phyloP scores from a whole-genome alignment of 148 eudicot species.

The Arbutus unedo region DNA sequence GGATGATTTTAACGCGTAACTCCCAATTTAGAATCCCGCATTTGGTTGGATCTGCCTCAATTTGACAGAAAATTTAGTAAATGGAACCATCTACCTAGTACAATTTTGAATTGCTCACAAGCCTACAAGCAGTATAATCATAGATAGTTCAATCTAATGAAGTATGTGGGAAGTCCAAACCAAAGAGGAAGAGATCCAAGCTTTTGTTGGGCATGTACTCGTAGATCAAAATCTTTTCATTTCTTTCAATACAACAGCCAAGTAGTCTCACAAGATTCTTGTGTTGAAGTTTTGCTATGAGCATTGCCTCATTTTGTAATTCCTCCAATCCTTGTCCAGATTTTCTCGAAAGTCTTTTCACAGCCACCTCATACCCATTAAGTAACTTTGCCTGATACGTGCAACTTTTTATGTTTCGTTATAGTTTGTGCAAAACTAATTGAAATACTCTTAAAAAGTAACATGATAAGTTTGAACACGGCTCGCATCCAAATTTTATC shows the following conservation, averaged over 20 bases:
- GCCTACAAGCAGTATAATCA: not conserved
- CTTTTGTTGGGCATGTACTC: constrained; percentile 18
- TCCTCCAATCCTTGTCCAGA: constrained; percentile 17
- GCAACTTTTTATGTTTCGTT: not conserved
- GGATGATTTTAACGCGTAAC: not conserved
- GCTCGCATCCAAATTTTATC: not conserved
- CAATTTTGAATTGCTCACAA: not conserved
- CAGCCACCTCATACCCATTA: not conserved
- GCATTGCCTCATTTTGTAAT: not conserved
- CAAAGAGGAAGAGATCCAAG: constrained; percentile 15
- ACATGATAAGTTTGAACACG: not conserved
- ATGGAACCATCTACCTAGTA: not conserved
- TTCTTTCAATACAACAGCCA: constrained; percentile 9
- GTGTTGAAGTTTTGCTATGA: constrained; percentile 13
- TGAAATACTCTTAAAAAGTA: not conserved
- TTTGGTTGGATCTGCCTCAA: not conserved
- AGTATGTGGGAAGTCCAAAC: not conserved
- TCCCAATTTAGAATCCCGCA: not conserved
- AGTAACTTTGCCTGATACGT: not conserved
- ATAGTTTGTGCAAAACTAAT: not conserved
- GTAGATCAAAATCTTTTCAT: not conserved
- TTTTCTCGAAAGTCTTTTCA: constrained; percentile 4
- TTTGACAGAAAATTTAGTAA: not conserved
- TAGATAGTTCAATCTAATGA: not conserved
- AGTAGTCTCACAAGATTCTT: constrained; percentile 12